Conservation (phyloP, 2,329 filamentous ascomycete species). For the Neopestalotiopsis rosae region DNA sequence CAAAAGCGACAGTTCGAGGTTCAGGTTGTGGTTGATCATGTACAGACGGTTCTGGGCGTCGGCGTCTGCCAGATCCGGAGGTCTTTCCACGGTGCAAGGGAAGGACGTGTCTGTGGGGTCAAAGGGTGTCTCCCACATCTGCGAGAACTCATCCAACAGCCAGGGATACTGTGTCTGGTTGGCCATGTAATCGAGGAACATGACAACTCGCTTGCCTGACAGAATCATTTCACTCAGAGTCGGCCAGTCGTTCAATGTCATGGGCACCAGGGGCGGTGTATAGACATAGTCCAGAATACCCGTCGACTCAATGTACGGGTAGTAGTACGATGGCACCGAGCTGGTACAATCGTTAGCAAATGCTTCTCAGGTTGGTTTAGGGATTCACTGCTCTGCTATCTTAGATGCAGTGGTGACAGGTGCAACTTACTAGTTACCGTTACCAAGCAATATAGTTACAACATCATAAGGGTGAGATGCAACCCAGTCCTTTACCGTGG, state of each 20-base stretch:
- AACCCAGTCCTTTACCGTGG: constrained; percentile 74
- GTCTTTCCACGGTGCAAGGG: constrained; percentile 80
- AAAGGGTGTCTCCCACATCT: constrained; percentile 92
- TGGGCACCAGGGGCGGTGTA: constrained; percentile 71
- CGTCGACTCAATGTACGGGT: constrained; percentile 69
- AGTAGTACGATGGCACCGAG: constrained; percentile 67
- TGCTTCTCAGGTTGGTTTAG: neutral
- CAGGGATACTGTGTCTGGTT: constrained; percentile 81
- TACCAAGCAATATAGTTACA: constrained; percentile 84
- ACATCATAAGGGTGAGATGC: constrained; percentile 81
- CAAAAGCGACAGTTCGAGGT: constrained; percentile 74
- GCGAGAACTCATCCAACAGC: constrained; percentile 84
- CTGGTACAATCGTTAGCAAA: constrained; percentile 20
- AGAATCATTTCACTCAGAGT: constrained; percentile 80
- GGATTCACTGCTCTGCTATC: neutral
- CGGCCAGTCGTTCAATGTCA: constrained; percentile 80
- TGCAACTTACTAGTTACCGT: constrained; percentile 68
- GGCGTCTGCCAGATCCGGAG: constrained; percentile 64
- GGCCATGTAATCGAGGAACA: constrained; percentile 86
- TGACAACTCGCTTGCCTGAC: constrained; percentile 70
- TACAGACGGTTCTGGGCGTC: constrained; percentile 71
- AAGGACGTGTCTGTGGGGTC: constrained; percentile 69
- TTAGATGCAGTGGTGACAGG: neutral
- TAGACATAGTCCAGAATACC: constrained; percentile 79
- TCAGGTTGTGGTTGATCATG: constrained; percentile 90